A percentile compares a stretch with the other conserved stretches of the same genome.
These are phyloP conservation scores for Aspergillus sp. DNA, from an alignment of 2,329 filamentous ascomycete genomes.

Conservation along the genomic window DNA sequence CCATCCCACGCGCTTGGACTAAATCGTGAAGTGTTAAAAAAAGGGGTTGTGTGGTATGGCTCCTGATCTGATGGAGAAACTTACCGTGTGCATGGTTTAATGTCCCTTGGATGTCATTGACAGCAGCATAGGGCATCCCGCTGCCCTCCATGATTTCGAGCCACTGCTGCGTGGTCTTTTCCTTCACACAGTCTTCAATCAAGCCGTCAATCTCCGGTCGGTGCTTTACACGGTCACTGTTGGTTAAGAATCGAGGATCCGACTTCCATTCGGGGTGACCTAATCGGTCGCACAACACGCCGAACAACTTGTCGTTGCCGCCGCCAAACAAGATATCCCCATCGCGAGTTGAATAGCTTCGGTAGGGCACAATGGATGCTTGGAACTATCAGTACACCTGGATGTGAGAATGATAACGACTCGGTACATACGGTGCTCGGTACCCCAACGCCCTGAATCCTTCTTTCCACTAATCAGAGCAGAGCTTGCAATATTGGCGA, in stretches of 20 bases:
- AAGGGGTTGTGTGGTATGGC: neutral
- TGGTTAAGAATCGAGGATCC: conserved; percentile 59
- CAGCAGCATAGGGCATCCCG: conserved; percentile 90
- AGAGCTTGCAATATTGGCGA: conserved; percentile 94
- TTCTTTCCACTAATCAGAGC: conserved; percentile 83
- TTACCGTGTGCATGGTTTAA: conserved; percentile 80
- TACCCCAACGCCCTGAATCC: conserved; percentile 91
- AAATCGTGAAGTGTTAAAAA: neutral
- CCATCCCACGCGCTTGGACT: conserved; percentile 79
- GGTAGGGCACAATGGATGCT: conserved; percentile 97
- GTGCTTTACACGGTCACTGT: conserved; percentile 62
- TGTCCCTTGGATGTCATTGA: conserved; percentile 87
- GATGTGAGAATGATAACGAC: neutral
- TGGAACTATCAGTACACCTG: conserved; percentile 26
- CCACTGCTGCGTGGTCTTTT: conserved; percentile 86
- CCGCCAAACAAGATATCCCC: conserved; percentile 65
- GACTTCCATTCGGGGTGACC: conserved; percentile 59
- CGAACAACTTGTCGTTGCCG: conserved; percentile 63
- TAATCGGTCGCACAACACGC: conserved; percentile 58
- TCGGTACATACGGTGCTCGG: conserved; percentile 73
- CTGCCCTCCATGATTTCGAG: conserved; percentile 81
- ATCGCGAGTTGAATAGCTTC: conserved; percentile 69
- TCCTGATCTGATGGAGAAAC: conserved; percentile 19
- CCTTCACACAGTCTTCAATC: conserved; percentile 73
- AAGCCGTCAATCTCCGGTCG: conserved; percentile 72